phyloP scores from a whole-genome alignment of 108 stramenopile species.

The Cyclotella atomus region DNA sequence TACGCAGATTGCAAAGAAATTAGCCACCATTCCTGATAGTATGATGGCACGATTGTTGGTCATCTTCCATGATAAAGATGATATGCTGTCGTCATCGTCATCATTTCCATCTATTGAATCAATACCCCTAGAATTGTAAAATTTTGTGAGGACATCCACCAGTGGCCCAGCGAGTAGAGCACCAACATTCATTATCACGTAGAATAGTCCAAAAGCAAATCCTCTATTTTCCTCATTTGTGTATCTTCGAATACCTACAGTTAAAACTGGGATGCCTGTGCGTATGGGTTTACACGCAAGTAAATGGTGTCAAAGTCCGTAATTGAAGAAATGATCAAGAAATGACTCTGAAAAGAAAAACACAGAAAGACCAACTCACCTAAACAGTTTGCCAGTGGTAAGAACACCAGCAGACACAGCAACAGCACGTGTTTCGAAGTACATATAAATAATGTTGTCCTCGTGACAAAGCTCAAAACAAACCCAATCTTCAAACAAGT shows the following conservation, averaged over 20 bases:
- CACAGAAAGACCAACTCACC: too few relatives aligned
- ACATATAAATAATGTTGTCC: slow-evolving; percentile 49
- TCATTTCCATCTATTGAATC: slow-evolving; percentile 1
- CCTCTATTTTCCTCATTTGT: slow-evolving; percentile 66
- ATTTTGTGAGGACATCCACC: slow-evolving; percentile 71
- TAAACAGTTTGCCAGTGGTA: slow-evolving; percentile 68
- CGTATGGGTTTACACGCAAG: not conserved
- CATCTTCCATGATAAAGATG: slow-evolving; percentile 50
- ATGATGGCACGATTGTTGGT: slow-evolving; percentile 73
- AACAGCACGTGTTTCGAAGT: slow-evolving; percentile 49
- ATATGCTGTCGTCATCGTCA: slow-evolving; percentile 15
- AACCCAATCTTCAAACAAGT: slow-evolving; percentile 58
- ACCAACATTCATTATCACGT: slow-evolving; percentile 86
- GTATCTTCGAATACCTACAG: slow-evolving; percentile 70
- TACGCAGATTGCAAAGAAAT: slow-evolving; percentile 60
- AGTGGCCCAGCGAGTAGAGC: slow-evolving; percentile 72
- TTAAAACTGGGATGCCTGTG: slow-evolving; percentile 69
- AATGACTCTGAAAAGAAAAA: too few relatives aligned
- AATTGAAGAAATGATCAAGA: too few relatives aligned
- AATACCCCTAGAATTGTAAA: slow-evolving; percentile 17
- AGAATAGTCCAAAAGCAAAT: slow-evolving; percentile 88
- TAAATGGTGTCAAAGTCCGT: too few relatives aligned
- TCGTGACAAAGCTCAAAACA: slow-evolving; percentile 44
- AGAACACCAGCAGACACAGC: slow-evolving; percentile 37
- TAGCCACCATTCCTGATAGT: slow-evolving; percentile 64